Base-by-base conservation (phyloP, 768 basidiomycete genomes). In the Xerocomellus amylosporus region DNA sequence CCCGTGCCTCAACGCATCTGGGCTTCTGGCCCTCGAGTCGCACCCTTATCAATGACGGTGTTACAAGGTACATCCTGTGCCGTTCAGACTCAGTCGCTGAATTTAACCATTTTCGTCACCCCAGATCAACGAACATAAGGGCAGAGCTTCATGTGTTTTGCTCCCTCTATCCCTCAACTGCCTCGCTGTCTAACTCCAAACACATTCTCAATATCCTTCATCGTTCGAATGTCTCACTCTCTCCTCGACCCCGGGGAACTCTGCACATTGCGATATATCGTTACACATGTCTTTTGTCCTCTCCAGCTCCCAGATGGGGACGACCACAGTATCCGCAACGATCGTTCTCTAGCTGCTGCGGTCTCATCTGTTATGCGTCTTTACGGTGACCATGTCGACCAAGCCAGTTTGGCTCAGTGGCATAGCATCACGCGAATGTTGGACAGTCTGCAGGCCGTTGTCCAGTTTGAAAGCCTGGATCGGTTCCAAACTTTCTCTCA, bases 281-380 rank as follows among this genome's bases (percentile, higher is more conserved):
- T 75, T 10, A 71, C 73, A 9, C 79, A 81, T 47, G 64, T 79
- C 0, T 77, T 80, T 58, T 56, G 73, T 8, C 78, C 79, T 3
- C 72, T 75, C 2, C 67, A 67, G 38, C 64, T 78, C 3, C 78
- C 78, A 0, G 69, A 73, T 43, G 54, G 64, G 12, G 66, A 74
- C 15, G 77, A 79, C 49, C 51, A 64, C 14, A 53, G n/a, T 9
- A 9, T 54, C 46, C 19, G 48, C 15, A 62, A 66, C 4, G 71
- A 78, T 7, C 49, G 58, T 24, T 58, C 60, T 1, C 60, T 79
- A 0, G 63, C 65, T 42, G 28, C 46, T 9, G 51, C 61, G 2
- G 51, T 71, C 2, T 44, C 63, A 0, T 36, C 64, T 12, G 60
- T 52, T 44, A 65, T 71, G 0, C 34, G 30, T 17, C 44, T 53